Conservation (phyloP, 257 asterid species). For the Ajuga chamaepitys region DNA sequence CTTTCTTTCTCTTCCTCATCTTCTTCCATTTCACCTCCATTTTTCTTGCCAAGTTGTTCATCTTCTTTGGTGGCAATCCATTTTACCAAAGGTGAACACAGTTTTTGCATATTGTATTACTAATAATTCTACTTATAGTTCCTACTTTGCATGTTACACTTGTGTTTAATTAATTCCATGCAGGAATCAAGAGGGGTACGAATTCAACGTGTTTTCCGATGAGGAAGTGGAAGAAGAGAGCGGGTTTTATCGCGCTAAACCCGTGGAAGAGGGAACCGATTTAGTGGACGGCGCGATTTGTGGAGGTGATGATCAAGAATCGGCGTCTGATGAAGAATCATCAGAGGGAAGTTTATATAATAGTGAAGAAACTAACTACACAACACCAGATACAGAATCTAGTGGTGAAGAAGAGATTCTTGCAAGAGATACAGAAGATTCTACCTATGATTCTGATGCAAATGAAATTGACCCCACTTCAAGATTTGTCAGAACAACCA, state of each 20-base stretch:
- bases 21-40: slow-evolving; percentile 75
- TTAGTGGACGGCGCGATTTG: slow-evolving; percentile 9
- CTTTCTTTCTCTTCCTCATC: slow-evolving; percentile 58
- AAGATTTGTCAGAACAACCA: slow-evolving; percentile 13
- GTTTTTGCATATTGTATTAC: background rate
- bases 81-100: slow-evolving; percentile 51
- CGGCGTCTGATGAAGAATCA: background rate
- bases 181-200: slow-evolving; percentile 57
- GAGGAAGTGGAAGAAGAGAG: slow-evolving; percentile 41
- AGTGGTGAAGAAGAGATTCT: slow-evolving; percentile 27
- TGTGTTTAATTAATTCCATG: no score
- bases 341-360: slow-evolving; percentile 17
- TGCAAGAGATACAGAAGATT: slow-evolving; percentile 30
- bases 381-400: slow-evolving; percentile 39
- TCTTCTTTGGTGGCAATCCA: slow-evolving; percentile 69
- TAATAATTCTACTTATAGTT: background rate
- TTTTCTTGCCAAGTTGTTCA: slow-evolving; percentile 54
- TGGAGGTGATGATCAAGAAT: background rate
- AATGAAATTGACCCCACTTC: slow-evolving; percentile 36
- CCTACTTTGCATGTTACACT: background rate
- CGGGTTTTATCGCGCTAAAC: slow-evolving; percentile 10
- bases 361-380: slow-evolving; percentile 26
- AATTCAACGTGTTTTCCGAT: slow-evolving; percentile 39
- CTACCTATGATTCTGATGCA: slow-evolving; percentile 25
- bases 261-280: slow-evolving; percentile 14